Base-by-base conservation (phyloP, 2,329 filamentous ascomycete genomes). In the Exophiala spinifera region DNA sequence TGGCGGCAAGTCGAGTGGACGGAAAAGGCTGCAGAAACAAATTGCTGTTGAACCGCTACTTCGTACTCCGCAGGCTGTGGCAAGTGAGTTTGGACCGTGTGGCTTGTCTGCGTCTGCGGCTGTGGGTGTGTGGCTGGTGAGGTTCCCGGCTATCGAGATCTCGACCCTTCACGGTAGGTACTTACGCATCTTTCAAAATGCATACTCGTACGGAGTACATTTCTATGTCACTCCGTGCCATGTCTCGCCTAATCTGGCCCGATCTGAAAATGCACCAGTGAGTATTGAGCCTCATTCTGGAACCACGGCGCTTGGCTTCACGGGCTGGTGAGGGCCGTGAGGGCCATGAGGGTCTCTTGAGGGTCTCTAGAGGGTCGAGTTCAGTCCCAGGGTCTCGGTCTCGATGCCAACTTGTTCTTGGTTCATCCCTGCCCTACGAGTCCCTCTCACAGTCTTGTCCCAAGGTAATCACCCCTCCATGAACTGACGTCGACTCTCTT, bases 241-340 rank as follows among this genome's bases (percentile, higher is more conserved):
- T 31, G 28, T 43, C 39, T 54, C 51, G 51, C 51, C 50, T 54
- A 33, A 17, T 45, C 15, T 54, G 51, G 40, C 51, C 43, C 40
- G 51, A 54, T 49, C 51, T 49, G 42, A 31, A 21, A 25, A 28
- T 23, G 17, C 36, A 42, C 49, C 8, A 19, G 15, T 34, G 33
- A 31, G 34, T 15, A 11, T n/a, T 21, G n/a, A 23, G 23, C 19
- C 42, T n/a, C 21, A 10, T 23, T 44, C 23, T 44, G 42, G 42
- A 21, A 21, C 42, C 19, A n/a, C 8, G 19, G 19, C 20, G 42
- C 42, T 44, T 25, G 42, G 42, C 42, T 31, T 31, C 28, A 31
- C 28, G 28, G 28, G 28, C 28, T 31, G 28, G 11, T 42, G 17
- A 42, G 39, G 39, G 39, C 21, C 39, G 13, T 19, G 39, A 42